A percentile compares a stretch with the other conserved stretches of the same genome.
These are phyloP conservation scores for Trichoderma pleuroti DNA, from an alignment of 2,329 filamentous ascomycete genomes.

Conservation along the genomic window DNA sequence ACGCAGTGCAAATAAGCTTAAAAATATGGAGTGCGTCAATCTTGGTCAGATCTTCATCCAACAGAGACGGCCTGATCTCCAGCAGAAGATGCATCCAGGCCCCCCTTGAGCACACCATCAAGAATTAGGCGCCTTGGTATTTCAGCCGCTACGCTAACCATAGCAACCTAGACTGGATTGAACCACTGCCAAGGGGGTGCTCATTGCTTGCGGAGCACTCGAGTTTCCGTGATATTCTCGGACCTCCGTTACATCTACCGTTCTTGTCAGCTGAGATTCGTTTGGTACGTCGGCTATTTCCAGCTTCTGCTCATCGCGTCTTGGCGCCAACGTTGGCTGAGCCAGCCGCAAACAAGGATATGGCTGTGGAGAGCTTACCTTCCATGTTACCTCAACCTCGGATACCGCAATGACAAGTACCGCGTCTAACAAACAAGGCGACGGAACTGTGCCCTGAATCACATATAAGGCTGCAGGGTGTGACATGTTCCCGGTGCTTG, in stretches of 20 bases:
- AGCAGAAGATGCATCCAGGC: neutral
- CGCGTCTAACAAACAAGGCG: neutral
- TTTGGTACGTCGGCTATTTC: neutral
- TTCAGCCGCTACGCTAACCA: neutral
- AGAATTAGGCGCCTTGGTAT: neutral
- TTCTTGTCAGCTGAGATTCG: neutral
- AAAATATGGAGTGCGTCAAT: neutral
- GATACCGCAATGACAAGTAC: neutral
- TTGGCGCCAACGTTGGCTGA: constrained; percentile 9
- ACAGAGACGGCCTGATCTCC: neutral
- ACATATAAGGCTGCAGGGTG: neutral
- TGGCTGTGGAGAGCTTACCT: neutral
- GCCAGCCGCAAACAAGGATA: neutral
- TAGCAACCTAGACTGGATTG: neutral
- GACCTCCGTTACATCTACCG: neutral
- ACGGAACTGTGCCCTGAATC: neutral
- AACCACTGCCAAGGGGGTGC: neutral
- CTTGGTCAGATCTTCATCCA: neutral
- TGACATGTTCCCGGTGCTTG: neutral
- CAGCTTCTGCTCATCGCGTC: neutral
- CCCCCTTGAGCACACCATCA: neutral
- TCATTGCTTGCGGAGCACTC: neutral
- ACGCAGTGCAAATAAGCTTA: constrained; percentile 6
- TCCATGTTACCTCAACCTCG: neutral
- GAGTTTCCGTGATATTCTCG: constrained; percentile 9